phyloP scores from a whole-genome alignment of 2,329 filamentous ascomycete species.

The Aspergillus novoparasiticus region DNA sequence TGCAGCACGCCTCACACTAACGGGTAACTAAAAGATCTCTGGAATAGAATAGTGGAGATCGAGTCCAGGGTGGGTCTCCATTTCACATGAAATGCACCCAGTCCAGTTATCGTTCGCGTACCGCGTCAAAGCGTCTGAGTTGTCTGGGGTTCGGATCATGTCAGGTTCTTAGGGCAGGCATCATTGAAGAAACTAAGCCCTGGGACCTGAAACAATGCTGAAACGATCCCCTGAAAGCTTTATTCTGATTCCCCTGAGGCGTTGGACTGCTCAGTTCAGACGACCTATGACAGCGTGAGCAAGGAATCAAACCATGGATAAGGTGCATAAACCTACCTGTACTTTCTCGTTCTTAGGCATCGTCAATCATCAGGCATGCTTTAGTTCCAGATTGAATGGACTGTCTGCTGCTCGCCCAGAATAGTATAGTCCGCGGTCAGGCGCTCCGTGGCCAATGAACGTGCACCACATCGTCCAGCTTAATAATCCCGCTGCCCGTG shows the following conservation, averaged over 20 bases:
- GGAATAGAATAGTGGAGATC: background rate
- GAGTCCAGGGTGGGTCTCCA: background rate
- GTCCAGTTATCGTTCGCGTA: conserved; percentile 1
- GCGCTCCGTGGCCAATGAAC: background rate
- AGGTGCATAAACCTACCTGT: background rate
- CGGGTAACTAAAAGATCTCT: background rate
- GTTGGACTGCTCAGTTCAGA: no score
- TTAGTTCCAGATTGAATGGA: no score
- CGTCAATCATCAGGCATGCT: background rate
- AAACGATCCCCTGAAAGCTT: background rate
- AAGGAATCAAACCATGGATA: background rate
- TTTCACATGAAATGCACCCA: conserved; percentile 1
- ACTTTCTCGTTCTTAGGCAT: background rate
- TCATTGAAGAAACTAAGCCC: background rate
- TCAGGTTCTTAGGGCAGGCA: background rate
- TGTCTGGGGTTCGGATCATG: background rate
- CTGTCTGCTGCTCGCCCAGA: background rate
- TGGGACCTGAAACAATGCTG: conserved; percentile 2
- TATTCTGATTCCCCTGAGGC: background rate
- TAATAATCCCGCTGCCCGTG: background rate
- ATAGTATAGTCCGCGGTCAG: background rate
- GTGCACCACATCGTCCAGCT: background rate
- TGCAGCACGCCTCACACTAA: conserved; percentile 3
- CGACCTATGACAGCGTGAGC: background rate
- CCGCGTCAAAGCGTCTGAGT: conserved; percentile 1